Conservation (phyloP, 176 grass and related monocot species). For the Dendrocalamus sinicus region DNA sequence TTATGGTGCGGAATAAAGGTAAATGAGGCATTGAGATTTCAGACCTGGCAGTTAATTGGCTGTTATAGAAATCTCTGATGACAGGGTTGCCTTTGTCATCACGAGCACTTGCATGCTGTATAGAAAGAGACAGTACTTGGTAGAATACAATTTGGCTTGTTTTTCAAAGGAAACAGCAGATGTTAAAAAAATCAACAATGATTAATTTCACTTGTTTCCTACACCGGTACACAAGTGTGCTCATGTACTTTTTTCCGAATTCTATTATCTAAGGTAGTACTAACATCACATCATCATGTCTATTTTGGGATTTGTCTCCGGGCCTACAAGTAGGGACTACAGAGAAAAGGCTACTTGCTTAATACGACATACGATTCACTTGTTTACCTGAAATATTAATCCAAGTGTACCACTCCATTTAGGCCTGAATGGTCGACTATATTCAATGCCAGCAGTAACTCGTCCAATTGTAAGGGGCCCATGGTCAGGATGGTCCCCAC, state of each 20-base stretch:
- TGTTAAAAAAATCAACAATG: background rate
- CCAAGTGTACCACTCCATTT: constrained; percentile 89
- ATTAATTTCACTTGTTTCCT: constrained; percentile 18
- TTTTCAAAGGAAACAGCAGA: constrained; percentile 18
- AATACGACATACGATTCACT: background rate
- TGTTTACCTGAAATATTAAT: constrained; percentile 86
- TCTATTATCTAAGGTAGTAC: constrained; percentile 7
- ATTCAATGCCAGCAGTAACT: constrained; percentile 83
- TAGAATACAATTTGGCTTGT: constrained; percentile 9
- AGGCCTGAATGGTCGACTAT: constrained; percentile 81
- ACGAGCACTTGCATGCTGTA: constrained; percentile 82
- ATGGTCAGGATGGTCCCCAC: constrained; percentile 66
- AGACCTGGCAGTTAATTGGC: constrained; percentile 95
- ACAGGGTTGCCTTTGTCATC: constrained; percentile 79
- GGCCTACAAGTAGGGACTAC: background rate
- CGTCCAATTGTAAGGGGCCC: constrained; percentile 77
- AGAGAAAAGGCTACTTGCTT: background rate
- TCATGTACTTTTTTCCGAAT: background rate
- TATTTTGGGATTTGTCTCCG: background rate
- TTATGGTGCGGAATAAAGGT: constrained; percentile 33
- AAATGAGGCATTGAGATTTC: constrained; percentile 25
- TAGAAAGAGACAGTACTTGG: constrained; percentile 16
- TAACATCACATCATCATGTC: background rate
- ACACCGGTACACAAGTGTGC: constrained; percentile 21
- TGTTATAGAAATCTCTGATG: constrained; percentile 89